Evolutionary conservation across 768 basidiomycete genomes (phyloP).

Genomic region (Mrakia gelida): DNA sequence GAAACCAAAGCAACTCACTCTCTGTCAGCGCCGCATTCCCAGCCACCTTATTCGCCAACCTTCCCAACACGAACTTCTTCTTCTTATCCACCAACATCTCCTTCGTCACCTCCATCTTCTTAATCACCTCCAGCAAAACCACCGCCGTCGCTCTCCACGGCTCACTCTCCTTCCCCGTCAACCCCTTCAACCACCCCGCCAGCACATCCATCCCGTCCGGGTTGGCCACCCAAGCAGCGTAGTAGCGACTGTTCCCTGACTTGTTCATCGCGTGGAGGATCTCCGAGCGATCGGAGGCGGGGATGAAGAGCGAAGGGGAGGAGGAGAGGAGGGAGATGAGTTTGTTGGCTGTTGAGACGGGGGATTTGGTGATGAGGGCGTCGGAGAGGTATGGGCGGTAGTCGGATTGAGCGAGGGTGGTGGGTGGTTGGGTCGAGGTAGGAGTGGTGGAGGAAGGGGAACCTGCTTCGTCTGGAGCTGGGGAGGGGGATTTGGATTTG

Average conservation of each 20-base stretch:
- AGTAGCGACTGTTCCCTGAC: background rate
- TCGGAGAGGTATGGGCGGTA: slow-evolving; percentile 41
- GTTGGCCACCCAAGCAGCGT: background rate
- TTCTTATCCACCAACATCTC: slow-evolving; percentile 61
- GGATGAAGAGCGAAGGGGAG: background rate
- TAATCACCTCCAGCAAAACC: background rate
- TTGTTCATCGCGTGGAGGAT: background rate
- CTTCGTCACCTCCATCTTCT: background rate
- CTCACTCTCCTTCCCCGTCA: background rate
- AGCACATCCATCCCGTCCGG: background rate
- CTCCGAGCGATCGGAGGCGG: background rate
- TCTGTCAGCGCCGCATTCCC: background rate
- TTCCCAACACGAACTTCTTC: slow-evolving; percentile 44
- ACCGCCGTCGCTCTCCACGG: background rate
- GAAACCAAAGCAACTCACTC: background rate
- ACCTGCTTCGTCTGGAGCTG: slow-evolving; percentile 47
- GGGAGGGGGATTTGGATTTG: slow-evolving; percentile 18
- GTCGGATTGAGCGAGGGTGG: slow-evolving; percentile 57
- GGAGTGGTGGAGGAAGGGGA: slow-evolving; percentile 52
- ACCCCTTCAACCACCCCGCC: background rate
- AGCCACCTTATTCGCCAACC: background rate
- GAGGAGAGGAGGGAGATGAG: background rate
- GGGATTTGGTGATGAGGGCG: background rate
- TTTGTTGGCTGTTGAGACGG: background rate
- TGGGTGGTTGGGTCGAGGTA: slow-evolving; percentile 42